A percentile compares a stretch with the other conserved stretches of the same genome.
These are phyloP conservation scores for Colletotrichum sojae DNA, from an alignment of 2,329 filamentous ascomycete genomes.

Conservation along the genomic window DNA sequence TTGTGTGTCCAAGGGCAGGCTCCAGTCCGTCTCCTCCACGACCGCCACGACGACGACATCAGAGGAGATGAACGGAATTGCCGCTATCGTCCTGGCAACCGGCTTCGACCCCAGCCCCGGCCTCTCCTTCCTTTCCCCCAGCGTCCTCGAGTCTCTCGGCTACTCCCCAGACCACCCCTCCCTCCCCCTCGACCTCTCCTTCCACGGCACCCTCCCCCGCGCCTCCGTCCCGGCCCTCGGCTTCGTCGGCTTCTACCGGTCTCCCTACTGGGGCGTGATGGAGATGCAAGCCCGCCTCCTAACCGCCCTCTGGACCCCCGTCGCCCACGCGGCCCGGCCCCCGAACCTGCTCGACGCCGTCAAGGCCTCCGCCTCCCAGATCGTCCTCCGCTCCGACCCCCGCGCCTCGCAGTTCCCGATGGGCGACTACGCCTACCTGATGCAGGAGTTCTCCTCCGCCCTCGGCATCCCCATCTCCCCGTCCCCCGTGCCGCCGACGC, in stretches of 20 bases:
- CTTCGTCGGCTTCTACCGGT: conserved; percentile 88
- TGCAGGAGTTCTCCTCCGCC: conserved; percentile 77
- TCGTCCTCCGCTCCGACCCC: conserved; percentile 66
- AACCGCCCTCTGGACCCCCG: conserved; percentile 69
- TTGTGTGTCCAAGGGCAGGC: conserved; percentile 63
- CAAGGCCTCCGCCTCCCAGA: conserved; percentile 58
- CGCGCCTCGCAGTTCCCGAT: conserved; percentile 82
- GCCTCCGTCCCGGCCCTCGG: conserved; percentile 73
- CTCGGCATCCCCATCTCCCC: conserved; percentile 64
- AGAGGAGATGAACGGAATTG: conserved; percentile 66
- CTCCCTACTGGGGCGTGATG: conserved; percentile 89
- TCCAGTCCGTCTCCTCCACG: conserved; percentile 53
- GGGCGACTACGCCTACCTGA: conserved; percentile 83
- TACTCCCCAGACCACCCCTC: conserved; percentile 68
- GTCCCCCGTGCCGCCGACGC: conserved; percentile 51
- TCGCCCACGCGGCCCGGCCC: conserved; percentile 44
- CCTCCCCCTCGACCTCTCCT: conserved; percentile 77
- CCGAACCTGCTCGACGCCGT: conserved; percentile 57
- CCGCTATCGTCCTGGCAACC: conserved; percentile 80
- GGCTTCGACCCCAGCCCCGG: conserved; percentile 78
- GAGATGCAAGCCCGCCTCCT: conserved; percentile 86
- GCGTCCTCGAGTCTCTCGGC: conserved; percentile 69
- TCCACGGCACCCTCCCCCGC: conserved; percentile 75
- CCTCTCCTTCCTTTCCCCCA: conserved; percentile 73
- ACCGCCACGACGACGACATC: conserved; percentile 49